These are phyloP conservation scores for Agaricus sinodeliciosus DNA, from an alignment of 768 basidiomycete species.

Conservation along the genomic window DNA sequence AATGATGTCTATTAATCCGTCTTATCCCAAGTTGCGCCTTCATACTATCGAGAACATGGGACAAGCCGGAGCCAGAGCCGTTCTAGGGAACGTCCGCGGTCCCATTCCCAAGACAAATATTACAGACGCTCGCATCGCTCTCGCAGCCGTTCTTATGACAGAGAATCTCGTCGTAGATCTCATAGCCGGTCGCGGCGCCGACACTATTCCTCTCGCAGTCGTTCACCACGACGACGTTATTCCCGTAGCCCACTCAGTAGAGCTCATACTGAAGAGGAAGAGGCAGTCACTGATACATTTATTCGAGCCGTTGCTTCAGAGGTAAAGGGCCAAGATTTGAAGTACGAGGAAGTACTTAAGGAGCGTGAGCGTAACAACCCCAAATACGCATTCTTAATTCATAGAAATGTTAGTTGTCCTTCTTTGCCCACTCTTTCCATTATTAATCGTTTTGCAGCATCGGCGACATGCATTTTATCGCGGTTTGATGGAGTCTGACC, in stretches of 20 bases:
- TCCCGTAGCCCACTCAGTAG: conserved; percentile 46
- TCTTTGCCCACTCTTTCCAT: conserved; percentile 4
- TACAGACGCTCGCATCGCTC: conserved; percentile 38
- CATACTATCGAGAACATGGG: conserved; percentile 14
- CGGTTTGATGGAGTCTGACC: conserved; percentile 55
- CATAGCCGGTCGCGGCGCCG: conserved; percentile 25
- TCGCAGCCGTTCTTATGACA: conserved; percentile 37
- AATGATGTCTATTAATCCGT: too few relatives aligned
- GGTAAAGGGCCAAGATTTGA: conserved; percentile 71
- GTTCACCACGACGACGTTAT: conserved; percentile 41
- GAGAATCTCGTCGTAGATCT: conserved; percentile 28
- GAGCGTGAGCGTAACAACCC: conserved; percentile 76
- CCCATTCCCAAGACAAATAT: conserved; percentile 31
- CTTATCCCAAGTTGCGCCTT: conserved; percentile 12
- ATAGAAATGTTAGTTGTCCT: conserved; percentile 39
- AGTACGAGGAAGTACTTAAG: conserved; percentile 68
- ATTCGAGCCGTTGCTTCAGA: conserved; percentile 83
- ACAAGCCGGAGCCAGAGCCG: conserved; percentile 31
- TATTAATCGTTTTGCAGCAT: conserved; percentile 37
- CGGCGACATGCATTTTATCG: conserved; percentile 66
- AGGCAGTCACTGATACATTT: conserved; percentile 76
- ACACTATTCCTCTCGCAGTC: conserved; percentile 32
- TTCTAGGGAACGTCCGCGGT: conserved; percentile 33
- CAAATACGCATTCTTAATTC: conserved; percentile 73
- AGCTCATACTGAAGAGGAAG: conserved; percentile 46